A percentile compares a stretch with the other conserved stretches of the same genome.
Conservation (phyloP, 768 basidiomycete genomes). For the Nevesoporus exiguus region DNA sequence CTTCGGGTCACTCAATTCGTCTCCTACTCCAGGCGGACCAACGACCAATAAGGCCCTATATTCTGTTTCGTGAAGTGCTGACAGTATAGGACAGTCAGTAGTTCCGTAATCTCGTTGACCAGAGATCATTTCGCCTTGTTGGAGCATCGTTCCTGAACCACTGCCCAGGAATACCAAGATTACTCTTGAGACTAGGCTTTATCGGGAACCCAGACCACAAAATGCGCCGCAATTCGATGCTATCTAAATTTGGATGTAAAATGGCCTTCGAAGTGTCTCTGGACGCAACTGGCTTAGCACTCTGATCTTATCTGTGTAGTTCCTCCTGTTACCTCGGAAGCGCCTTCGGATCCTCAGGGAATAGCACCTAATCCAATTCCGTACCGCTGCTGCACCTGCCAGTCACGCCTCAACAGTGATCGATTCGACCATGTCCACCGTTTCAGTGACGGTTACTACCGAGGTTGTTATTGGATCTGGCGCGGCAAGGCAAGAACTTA, state of each 20-base stretch:
- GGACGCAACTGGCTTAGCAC: too few species aligned
- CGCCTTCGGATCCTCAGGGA: constrained; percentile 36
- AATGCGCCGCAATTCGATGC: background rate
- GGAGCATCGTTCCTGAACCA: background rate
- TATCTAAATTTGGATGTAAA: background rate
- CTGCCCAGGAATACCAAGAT: background rate
- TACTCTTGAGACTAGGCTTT: background rate
- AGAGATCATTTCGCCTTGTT: too few species aligned
- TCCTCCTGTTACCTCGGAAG: constrained; percentile 30
- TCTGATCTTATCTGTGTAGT: constrained; percentile 19
- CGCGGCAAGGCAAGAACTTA: constrained; percentile 45
- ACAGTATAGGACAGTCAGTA: too few species aligned
- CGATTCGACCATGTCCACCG: constrained; percentile 51
- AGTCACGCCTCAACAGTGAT: constrained; percentile 45
- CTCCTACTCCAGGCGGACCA: too few species aligned
- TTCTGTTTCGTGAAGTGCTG: background rate
- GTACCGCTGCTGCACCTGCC: constrained; percentile 48
- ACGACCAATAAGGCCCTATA: background rate
- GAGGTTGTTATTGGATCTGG: constrained; percentile 55
- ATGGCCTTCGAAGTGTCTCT: too few species aligned
- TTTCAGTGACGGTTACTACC: constrained; percentile 47
- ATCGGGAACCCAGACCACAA: background rate
- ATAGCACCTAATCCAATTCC: constrained; percentile 46
- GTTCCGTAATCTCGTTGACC: too few species aligned
- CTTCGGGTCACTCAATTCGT: too few species aligned